phyloP scores from a whole-genome alignment of 176 grass and related monocot genomes.

The Panicum miliaceum region DNA sequence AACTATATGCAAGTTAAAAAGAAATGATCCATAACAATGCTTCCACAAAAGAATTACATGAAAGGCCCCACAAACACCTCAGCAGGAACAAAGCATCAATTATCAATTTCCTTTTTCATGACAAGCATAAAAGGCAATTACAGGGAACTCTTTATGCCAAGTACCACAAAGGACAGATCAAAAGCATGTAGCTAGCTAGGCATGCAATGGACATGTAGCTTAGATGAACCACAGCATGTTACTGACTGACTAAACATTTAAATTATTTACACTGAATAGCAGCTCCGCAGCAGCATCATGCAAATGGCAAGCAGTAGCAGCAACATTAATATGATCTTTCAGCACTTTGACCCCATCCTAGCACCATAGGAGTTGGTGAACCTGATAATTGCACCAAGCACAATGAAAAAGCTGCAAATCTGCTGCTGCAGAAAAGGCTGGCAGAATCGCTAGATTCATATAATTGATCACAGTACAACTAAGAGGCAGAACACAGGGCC shows the following conservation, averaged over 20 bases:
- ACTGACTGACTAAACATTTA: slow-evolving; percentile 24
- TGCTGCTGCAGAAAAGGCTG: slow-evolving; percentile 60
- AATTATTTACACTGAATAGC: slow-evolving; percentile 40
- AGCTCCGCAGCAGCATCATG: slow-evolving; percentile 42
- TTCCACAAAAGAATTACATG: slow-evolving; percentile 39
- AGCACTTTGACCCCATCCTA: slow-evolving; percentile 55
- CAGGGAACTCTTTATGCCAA: slow-evolving; percentile 30
- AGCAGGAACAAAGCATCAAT: slow-evolving; percentile 38
- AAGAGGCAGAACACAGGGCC: slow-evolving; percentile 46
- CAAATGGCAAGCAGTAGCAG: slow-evolving; percentile 37
- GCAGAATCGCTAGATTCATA: slow-evolving; percentile 58
- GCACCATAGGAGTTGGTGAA: slow-evolving; percentile 57
- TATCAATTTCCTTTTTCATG: slow-evolving; percentile 33
- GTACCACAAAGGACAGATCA: slow-evolving; percentile 24
- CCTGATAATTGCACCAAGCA: slow-evolving; percentile 64
- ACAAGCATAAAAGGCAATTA: slow-evolving; percentile 42
- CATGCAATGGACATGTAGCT: slow-evolving; percentile 20
- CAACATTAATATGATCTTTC: slow-evolving; percentile 46
- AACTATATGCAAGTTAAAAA: slow-evolving; percentile 26
- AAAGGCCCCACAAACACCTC: slow-evolving; percentile 40
- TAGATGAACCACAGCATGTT: slow-evolving; percentile 30
- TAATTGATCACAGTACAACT: slow-evolving; percentile 68
- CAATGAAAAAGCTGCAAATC: slow-evolving; percentile 58
- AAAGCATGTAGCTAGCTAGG: slow-evolving; percentile 42
- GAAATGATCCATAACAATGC: slow-evolving; percentile 33